Evolutionary conservation across 2,329 filamentous ascomycete genomes (phyloP).

Genomic region (Nemania diffusa): DNA sequence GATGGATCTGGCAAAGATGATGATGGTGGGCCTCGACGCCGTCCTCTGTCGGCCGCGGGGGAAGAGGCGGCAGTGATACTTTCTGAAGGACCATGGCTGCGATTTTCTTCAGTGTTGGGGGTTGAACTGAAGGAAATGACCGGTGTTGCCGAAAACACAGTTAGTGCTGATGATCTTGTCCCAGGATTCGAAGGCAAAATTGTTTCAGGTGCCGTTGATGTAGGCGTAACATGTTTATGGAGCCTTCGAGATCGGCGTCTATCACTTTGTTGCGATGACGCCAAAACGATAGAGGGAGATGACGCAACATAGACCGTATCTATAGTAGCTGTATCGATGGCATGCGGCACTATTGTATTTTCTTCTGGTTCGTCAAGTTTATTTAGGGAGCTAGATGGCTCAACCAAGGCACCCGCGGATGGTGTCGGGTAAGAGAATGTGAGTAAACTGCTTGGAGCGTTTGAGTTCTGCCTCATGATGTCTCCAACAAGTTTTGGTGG

Average conservation of each 20-base stretch:
- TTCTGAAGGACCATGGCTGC: conserved; percentile 12
- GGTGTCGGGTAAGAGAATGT: conserved; percentile 39
- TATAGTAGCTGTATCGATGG: neutral
- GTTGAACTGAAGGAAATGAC: conserved; percentile 43
- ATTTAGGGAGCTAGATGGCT: conserved; percentile 19
- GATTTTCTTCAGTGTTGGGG: conserved; percentile 41
- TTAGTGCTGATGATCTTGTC: conserved; percentile 44
- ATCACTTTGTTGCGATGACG: conserved; percentile 42
- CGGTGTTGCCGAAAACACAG: conserved; percentile 45
- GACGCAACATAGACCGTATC: conserved; percentile 29
- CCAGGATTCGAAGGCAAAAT: conserved; percentile 35
- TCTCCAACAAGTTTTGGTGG: conserved; percentile 40
- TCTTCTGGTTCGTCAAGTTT: conserved; percentile 6
- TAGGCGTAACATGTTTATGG: conserved; percentile 37
- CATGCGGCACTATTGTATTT: neutral
- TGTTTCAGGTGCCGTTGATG: conserved; percentile 30
- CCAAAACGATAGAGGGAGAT: conserved; percentile 42
- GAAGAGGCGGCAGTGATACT: conserved; percentile 44
- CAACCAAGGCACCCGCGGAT: conserved; percentile 30
- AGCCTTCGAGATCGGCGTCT: conserved; percentile 39
- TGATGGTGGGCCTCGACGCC: conserved; percentile 42
- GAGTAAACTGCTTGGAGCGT: conserved; percentile 35
- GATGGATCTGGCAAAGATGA: conserved; percentile 39
- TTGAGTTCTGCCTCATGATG: conserved; percentile 40
- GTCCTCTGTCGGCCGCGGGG: conserved; percentile 48